phyloP scores from a whole-genome alignment of 805 yeast species.

The Sporopachydermia quercuum region DNA sequence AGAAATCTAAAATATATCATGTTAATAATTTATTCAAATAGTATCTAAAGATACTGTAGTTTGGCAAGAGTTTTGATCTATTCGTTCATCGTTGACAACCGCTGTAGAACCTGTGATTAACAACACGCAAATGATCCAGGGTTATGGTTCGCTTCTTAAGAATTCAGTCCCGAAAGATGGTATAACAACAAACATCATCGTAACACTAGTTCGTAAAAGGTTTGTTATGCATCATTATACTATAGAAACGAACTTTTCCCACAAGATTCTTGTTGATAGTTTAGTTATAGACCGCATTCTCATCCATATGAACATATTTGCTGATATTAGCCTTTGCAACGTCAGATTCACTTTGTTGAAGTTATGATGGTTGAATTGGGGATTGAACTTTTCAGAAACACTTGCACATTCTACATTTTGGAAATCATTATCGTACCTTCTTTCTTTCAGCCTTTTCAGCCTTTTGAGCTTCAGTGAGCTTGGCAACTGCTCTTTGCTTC shows the following conservation, averaged over 20 bases:
- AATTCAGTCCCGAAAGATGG: slow-evolving; percentile 82
- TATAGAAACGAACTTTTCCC: neutral
- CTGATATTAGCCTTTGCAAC: too few species aligned
- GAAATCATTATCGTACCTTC: slow-evolving; percentile 15
- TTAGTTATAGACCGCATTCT: too few species aligned
- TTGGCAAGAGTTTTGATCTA: slow-evolving; percentile 29
- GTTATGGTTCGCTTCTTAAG: slow-evolving; percentile 2
- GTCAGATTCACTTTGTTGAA: neutral
- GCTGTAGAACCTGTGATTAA: neutral
- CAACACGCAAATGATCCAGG: neutral
- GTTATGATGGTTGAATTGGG: slow-evolving; percentile 3
- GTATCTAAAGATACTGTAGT: neutral
- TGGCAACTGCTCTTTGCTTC: slow-evolving; percentile 43
- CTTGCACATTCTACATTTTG: neutral
- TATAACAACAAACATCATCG: slow-evolving; percentile 62
- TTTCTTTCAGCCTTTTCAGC: slow-evolving; percentile 29
- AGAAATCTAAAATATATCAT: slow-evolving; percentile 21
- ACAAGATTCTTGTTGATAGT: too few species aligned
- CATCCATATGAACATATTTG: too few species aligned
- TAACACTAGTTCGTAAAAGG: slow-evolving; percentile 46
- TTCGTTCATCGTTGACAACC: slow-evolving; percentile 21
- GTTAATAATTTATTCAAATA: slow-evolving; percentile 9
- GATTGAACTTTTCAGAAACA: slow-evolving; percentile 10
- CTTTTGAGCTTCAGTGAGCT: slow-evolving; percentile 38
- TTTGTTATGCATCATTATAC: slow-evolving; percentile 34